phyloP scores from a whole-genome alignment of 176 grass and related monocot genomes.

The maize (Zea mays) region Zm-B73-REFERENCE-NAM-5.0 NC_050099.1:156133501-156134000 shows the following conservation, averaged over 20 bases:
- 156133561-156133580: not conserved
- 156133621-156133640: not conserved
- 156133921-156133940: not conserved
- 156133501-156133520: not conserved
- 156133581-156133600: conserved; percentile 7
- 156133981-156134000: no score
- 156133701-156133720: conserved; percentile 15
- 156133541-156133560: not conserved
- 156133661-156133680: conserved; percentile 3
- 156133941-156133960: not conserved
- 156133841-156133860: not conserved
- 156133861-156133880: not conserved
- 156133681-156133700: conserved; percentile 26
- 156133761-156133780: conserved; percentile 45
- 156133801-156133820: not conserved
- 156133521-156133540: conserved; percentile 10
- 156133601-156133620: conserved; percentile 40
- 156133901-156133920: not conserved
- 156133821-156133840: conserved; percentile 38
- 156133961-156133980: not conserved
- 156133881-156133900: conserved; percentile 34
- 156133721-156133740: not conserved
- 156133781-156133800: conserved; percentile 1
- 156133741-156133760: not conserved
- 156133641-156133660: not conserved